These are phyloP conservation scores for Dorcoceras hygrometricum DNA, from an alignment of 257 asterid genomes.

Conservation along the genomic window DNA sequence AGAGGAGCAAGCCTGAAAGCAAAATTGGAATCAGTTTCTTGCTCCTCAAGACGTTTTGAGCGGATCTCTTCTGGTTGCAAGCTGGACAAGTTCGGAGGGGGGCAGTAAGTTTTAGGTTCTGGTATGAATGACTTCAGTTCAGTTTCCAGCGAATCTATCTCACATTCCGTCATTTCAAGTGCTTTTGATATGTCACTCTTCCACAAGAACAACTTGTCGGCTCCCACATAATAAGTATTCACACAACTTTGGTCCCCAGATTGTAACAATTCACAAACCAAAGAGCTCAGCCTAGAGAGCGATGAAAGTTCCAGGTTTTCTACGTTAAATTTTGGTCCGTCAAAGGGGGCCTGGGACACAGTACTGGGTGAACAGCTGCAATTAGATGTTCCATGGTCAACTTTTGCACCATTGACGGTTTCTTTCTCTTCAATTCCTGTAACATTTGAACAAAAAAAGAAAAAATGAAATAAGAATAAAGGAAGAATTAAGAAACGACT, in stretches of 20 bases:
- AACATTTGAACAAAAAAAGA: slow-evolving; percentile 20
- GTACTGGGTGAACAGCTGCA: slow-evolving; percentile 50
- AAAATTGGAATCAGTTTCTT: slow-evolving; percentile 39
- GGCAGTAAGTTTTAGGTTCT: slow-evolving; percentile 32
- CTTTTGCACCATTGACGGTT: slow-evolving; percentile 37
- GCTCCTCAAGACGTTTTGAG: slow-evolving; percentile 45
- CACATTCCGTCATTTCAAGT: slow-evolving; percentile 80
- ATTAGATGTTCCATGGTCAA: slow-evolving; percentile 41
- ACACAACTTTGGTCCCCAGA: slow-evolving; percentile 46
- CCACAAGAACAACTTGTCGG: slow-evolving; percentile 67
- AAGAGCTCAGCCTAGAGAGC: slow-evolving; percentile 55
- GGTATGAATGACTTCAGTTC: slow-evolving; percentile 56
- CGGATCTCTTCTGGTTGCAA: slow-evolving; percentile 41
- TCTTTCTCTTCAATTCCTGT: slow-evolving; percentile 79
- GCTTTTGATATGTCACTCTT: slow-evolving; percentile 67
- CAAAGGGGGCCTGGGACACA: slow-evolving; percentile 44
- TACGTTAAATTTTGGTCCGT: slow-evolving; percentile 53
- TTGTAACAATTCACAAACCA: slow-evolving; percentile 58
- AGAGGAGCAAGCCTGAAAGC: slow-evolving; percentile 40
- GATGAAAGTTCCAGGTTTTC: slow-evolving; percentile 64
- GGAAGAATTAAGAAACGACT: background rate
- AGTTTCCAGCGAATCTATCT: slow-evolving; percentile 86
- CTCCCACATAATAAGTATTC: slow-evolving; percentile 53
- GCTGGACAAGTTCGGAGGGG: slow-evolving; percentile 41
- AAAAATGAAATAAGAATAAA: slow-evolving; percentile 24